phyloP scores from a whole-genome alignment of 495 filamentous ascomycete species.

The Polyplosphaeria fusca region DNA sequence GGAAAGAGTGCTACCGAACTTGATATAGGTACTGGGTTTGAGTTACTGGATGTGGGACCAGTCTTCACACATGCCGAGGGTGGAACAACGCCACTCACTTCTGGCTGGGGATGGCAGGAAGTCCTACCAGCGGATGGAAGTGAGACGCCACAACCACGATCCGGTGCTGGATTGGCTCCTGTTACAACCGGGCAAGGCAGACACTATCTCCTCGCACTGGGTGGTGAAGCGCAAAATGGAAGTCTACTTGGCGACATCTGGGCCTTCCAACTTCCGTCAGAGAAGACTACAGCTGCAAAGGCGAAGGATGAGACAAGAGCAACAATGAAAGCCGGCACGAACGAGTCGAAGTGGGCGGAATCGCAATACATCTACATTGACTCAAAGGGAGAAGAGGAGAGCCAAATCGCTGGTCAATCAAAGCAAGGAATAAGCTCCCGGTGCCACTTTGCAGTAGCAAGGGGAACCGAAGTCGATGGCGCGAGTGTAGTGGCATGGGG shows the following conservation, averaged over 20 bases:
- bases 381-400: constrained; percentile 30
- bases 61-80: constrained; percentile 23
- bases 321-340: constrained; percentile 31
- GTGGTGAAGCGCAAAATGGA: constrained; percentile 20
- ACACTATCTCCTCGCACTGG: constrained; percentile 37
- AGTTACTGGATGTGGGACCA: constrained; percentile 26
- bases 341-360: constrained; percentile 48
- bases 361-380: constrained; percentile 41
- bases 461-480: constrained; percentile 39
- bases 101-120: constrained; percentile 28
- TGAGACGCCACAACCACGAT: constrained; percentile 13
- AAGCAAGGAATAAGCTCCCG: constrained; percentile 28
- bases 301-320: constrained; percentile 47
- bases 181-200: constrained; percentile 41
- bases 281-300: constrained; percentile 51
- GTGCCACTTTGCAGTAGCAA: constrained; percentile 31
- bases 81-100: constrained; percentile 28
- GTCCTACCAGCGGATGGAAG: constrained; percentile 1
- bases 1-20: constrained; percentile 11
- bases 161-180: constrained; percentile 24
- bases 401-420: constrained; percentile 27
- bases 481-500: constrained; percentile 40
- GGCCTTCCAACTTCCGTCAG: constrained; percentile 46
- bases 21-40: not conserved
- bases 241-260: constrained; percentile 37